These are phyloP conservation scores for Rhizophagus sp. DNA, from an alignment of 192 early-diverging fungal genomes.

Conservation along the genomic window DNA sequence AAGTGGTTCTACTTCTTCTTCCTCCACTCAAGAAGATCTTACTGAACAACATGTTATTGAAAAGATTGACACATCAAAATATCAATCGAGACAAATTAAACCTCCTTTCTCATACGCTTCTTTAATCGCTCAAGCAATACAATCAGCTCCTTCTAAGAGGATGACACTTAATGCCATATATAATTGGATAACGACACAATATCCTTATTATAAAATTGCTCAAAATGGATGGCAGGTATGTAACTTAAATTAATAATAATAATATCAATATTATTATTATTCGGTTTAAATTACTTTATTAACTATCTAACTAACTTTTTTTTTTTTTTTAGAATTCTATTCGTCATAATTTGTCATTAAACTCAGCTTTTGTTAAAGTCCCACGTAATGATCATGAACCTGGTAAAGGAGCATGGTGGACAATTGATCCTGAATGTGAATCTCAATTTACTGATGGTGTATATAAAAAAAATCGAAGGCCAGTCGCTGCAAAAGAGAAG, in stretches of 20 bases:
- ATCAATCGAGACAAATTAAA: slow-evolving; percentile 55
- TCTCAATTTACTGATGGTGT: slow-evolving; percentile 71
- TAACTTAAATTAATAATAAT: not conserved
- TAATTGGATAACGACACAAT: slow-evolving; percentile 77
- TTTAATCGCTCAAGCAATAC: slow-evolving; percentile 90
- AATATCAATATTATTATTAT: too few relatives aligned
- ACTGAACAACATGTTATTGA: not conserved
- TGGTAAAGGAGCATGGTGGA: slow-evolving; percentile 95
- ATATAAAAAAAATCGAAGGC: slow-evolving; percentile 64
- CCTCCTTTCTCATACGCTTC: slow-evolving; percentile 88
- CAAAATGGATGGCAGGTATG: slow-evolving; percentile 90
- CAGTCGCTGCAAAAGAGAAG: slow-evolving; percentile 1
- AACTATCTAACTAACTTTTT: not conserved
- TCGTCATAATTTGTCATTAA: slow-evolving; percentile 94
- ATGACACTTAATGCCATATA: slow-evolving; percentile 91
- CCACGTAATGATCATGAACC: slow-evolving; percentile 81
- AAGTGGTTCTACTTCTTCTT: not conserved
- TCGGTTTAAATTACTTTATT: not conserved
- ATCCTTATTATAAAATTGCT: slow-evolving; percentile 85
- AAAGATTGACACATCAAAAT: slow-evolving; percentile 18
- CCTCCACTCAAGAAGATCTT: not conserved
- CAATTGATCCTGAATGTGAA: slow-evolving; percentile 74
- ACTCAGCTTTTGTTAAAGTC: slow-evolving; percentile 91
- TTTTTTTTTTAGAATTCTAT: slow-evolving; percentile 79
- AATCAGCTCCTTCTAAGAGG: slow-evolving; percentile 64